These are phyloP conservation scores for Aspergillus latus DNA, from an alignment of 2,329 filamentous ascomycete species.

Conservation along the genomic window DNA sequence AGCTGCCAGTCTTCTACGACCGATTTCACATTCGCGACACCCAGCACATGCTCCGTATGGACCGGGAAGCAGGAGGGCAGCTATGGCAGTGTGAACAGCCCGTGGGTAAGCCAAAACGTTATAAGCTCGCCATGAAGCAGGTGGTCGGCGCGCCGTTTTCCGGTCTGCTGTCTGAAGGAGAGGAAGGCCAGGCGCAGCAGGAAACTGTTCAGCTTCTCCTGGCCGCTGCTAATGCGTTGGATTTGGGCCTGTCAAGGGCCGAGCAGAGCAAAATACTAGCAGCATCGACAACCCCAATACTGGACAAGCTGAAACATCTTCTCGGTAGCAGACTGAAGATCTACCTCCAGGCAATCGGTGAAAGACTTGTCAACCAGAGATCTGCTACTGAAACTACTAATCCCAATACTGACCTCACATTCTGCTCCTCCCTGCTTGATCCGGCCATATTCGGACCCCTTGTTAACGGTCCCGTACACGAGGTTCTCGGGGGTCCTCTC, in stretches of 20 bases:
- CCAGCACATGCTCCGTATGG: not conserved
- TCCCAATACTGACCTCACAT: slow-evolving; percentile 36
- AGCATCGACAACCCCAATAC: not conserved
- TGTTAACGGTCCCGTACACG: slow-evolving; percentile 7
- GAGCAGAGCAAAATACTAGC: not conserved
- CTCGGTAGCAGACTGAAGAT: slow-evolving; percentile 25
- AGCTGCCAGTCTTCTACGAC: slow-evolving; percentile 17
- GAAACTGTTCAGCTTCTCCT: slow-evolving; percentile 27
- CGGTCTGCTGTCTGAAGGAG: slow-evolving; percentile 25
- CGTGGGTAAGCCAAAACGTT: slow-evolving; percentile 27
- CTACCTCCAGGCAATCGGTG: slow-evolving; percentile 35
- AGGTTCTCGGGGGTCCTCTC: slow-evolving; percentile 12
- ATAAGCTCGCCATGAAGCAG: slow-evolving; percentile 45
- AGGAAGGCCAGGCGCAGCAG: not conserved
- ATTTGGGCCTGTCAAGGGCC: not conserved
- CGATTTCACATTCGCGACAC: not conserved
- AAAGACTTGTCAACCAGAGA: slow-evolving; percentile 28
- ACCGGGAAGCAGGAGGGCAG: not conserved
- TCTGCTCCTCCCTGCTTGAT: slow-evolving; percentile 41
- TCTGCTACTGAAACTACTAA: slow-evolving; percentile 25
- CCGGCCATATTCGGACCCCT: slow-evolving; percentile 34
- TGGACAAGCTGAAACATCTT: slow-evolving; percentile 25
- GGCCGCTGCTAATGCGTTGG: not conserved
- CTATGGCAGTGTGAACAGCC: slow-evolving; percentile 13
- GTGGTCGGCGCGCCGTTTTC: slow-evolving; percentile 42